These are phyloP conservation scores for Raddia guianensis DNA, from an alignment of 176 grass and related monocot species.

Conservation along the genomic window DNA sequence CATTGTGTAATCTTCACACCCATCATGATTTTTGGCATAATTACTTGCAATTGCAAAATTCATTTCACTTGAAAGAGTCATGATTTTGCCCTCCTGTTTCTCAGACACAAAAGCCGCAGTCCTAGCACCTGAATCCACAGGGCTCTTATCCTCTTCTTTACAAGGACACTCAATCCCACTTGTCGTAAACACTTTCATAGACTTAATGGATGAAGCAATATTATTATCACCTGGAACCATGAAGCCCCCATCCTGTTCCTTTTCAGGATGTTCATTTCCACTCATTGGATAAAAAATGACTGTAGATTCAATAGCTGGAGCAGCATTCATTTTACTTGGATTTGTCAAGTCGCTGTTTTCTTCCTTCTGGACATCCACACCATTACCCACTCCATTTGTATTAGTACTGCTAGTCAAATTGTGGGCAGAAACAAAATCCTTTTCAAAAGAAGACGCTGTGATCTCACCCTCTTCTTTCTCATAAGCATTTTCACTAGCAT, in stretches of 20 bases:
- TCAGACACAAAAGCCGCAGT: slow-evolving; percentile 5
- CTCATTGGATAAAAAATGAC: slow-evolving; percentile 3
- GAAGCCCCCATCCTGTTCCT: slow-evolving; percentile 22
- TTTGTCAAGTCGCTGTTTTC: slow-evolving; percentile 28
- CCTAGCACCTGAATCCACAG: slow-evolving; percentile 26
- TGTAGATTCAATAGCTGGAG: slow-evolving; percentile 19
- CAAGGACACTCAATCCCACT: slow-evolving; percentile 20
- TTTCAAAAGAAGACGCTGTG: slow-evolving; percentile 58
- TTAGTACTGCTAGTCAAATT: slow-evolving; percentile 39
- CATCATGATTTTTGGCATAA: slow-evolving; percentile 23
- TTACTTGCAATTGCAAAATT: slow-evolving; percentile 22
- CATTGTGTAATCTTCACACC: slow-evolving; percentile 8
- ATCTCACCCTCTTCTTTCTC: slow-evolving; percentile 64
- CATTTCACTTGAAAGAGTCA: slow-evolving; percentile 33
- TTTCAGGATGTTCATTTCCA: slow-evolving; percentile 36
- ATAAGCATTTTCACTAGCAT: slow-evolving; percentile 40
- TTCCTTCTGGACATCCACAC: slow-evolving; percentile 33
- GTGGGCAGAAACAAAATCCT: slow-evolving; percentile 41
- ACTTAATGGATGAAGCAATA: slow-evolving; percentile 20
- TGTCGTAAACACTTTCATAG: slow-evolving; percentile 19
- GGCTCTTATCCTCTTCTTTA: slow-evolving; percentile 23
- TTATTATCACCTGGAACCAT: slow-evolving; percentile 23
- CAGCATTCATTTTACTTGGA: slow-evolving; percentile 36
- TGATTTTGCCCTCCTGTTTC: slow-evolving; percentile 31
- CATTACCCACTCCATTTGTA: slow-evolving; percentile 46